Base-by-base conservation (phyloP, 257 asterid genomes). In the Solanum phureja region DNA sequence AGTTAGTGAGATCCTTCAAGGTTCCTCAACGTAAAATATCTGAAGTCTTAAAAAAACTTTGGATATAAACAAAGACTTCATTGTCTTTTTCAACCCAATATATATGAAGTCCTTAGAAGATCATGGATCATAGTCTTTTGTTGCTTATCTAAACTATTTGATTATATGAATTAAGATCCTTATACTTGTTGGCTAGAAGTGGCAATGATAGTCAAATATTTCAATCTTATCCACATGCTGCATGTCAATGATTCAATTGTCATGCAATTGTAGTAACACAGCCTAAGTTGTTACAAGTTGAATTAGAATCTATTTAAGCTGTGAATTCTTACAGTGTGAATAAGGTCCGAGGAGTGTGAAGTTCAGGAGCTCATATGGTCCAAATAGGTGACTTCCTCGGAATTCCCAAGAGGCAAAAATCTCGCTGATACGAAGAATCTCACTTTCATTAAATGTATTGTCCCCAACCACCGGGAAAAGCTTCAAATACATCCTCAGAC, bases 361-460 rank as follows among this genome's bases (percentile, higher is more conserved):
- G 88, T 92, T 92, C 74, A 92, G 93, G 60, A 92, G 92, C 89
- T 92, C 94, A 76, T 91, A 92, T 58, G 93, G 94, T 84, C 94
- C 94, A 90, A 90, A 91, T 7, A 90, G 75, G 62, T 90, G 92
- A 88, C 73, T 90, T 31, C 91, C 85, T 73, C 79, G 86, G 35
- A 92, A 90, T 14, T 75, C 35, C 93, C 93, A 92, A 68, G 92
- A 60, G 77, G 91, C 81, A 49, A 91, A 92, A 40, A 87, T 79
- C 76, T 49, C 85, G 27, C 89, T 69, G 74, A 92, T 86, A 56
- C 89, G 91, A 58, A 86, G 87, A 73, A 92, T 60, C 89, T 91
- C 94, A 85, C 93, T 91, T 11, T 42, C 12, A 88, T 92, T 92
- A 87, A 92, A 92, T 71, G 87, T 88, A 77, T 81, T 37, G 73